Conservation (phyloP, 2,329 filamentous ascomycete genomes). For the Botrytis sinoallii region DNA sequence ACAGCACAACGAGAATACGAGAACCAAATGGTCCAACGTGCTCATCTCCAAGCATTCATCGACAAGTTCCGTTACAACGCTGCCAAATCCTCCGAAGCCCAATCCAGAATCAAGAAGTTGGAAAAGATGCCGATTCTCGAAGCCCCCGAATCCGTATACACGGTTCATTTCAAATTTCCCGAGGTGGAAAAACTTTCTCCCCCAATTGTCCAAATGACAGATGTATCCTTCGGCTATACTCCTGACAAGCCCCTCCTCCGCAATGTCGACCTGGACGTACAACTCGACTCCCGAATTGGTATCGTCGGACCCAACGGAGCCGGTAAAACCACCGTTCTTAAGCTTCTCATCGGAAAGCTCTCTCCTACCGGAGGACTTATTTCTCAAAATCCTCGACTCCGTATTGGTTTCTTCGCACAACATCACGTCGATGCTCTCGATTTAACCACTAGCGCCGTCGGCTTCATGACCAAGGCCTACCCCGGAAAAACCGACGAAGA, state of each 20-base stretch:
- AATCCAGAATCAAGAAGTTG: conserved; percentile 98
- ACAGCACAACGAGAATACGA: conserved; percentile 96
- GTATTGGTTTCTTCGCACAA: conserved; percentile 95
- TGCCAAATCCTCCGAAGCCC: conserved; percentile 95
- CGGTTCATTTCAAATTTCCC: conserved; percentile 94
- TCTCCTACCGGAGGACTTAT: conserved; percentile 75
- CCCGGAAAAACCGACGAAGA: conserved; percentile 93
- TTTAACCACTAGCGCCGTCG: conserved; percentile 81
- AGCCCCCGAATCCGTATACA: conserved; percentile 89
- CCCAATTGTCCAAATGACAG: conserved; percentile 95
- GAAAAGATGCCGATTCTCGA: conserved; percentile 95
- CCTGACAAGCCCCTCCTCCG: conserved; percentile 74
- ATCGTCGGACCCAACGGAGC: conserved; percentile 99
- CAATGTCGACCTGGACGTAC: conserved; percentile 92
- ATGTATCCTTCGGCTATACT: conserved; percentile 85
- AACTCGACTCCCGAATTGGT: conserved; percentile 95
- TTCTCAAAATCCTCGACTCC: conserved; percentile 80
- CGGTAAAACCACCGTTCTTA: conserved; percentile 97
- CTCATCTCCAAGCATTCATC: conserved; percentile 95
- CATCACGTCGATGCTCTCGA: conserved; percentile 97
- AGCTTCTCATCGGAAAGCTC: conserved; percentile 89
- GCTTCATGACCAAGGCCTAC: conserved; percentile 92
- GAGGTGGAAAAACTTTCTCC: conserved; percentile 97
- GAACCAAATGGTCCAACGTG: conserved; percentile 92
- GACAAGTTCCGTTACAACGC: conserved; percentile 99